Evolutionary conservation across 768 basidiomycete genomes (phyloP).

Genomic region (Lentinula sp.): DNA sequence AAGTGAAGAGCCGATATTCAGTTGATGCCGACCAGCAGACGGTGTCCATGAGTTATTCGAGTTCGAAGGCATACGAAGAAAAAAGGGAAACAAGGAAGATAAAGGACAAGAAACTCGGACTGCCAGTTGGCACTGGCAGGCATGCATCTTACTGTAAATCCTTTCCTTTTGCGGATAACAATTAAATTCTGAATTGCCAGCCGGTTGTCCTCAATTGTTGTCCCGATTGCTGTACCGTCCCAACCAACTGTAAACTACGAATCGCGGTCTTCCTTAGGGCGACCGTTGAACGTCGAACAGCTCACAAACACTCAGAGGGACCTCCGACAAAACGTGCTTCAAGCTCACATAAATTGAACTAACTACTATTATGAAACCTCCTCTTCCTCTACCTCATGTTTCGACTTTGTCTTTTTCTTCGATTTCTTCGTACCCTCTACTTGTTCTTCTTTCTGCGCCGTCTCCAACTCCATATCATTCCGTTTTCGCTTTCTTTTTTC

Average conservation of each 20-base stretch:
- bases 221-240: too few relatives aligned
- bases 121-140: neutral
- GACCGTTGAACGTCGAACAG: too few relatives aligned
- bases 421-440: constrained; percentile 17
- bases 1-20: constrained; percentile 59
- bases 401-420: constrained; percentile 13
- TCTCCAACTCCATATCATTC: constrained; percentile 30
- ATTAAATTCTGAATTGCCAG: neutral
- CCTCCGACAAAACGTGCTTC: too few relatives aligned
- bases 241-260: too few relatives aligned
- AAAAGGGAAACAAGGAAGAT: neutral
- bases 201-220: neutral
- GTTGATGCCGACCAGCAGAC: constrained; percentile 47
- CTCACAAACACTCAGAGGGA: too few relatives aligned
- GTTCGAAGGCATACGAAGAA: constrained; percentile 30
- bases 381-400: constrained; percentile 5
- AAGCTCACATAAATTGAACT: neutral
- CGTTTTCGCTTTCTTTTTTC: constrained; percentile 61
- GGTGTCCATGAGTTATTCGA: constrained; percentile 49
- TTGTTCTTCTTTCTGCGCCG: constrained; percentile 32
- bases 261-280: too few relatives aligned
- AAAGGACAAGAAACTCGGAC: neutral
- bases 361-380: neutral
- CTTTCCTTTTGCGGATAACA: neutral
- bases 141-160: neutral